Percentiles rank a stretch among this genome's conserved stretches.
phyloP scores from a whole-genome alignment of 2,329 filamentous ascomycete genomes.

The Botrytis galanthina region DNA sequence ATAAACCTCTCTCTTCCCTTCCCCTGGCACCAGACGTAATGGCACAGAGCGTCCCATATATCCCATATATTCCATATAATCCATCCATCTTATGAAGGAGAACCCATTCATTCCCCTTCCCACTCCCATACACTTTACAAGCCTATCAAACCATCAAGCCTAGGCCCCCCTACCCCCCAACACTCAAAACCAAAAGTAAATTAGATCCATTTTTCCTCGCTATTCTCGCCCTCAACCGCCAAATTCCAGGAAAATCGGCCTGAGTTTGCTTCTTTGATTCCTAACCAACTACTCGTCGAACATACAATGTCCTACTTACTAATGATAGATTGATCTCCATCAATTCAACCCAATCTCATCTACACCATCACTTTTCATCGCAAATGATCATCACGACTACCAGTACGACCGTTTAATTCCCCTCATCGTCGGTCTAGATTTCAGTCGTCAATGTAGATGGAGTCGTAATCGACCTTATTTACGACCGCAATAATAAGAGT shows the following conservation, averaged over 20 bases:
- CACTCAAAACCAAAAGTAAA: neutral
- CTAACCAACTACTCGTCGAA: neutral
- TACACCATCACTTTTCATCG: neutral
- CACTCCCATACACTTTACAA: neutral
- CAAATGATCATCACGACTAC: slow-evolving; percentile 16
- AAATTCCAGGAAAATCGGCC: neutral
- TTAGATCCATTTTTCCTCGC: neutral
- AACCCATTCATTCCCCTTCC: neutral
- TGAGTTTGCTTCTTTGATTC: neutral
- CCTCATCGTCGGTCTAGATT: slow-evolving; percentile 10
- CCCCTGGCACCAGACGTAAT: neutral
- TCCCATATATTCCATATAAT: neutral
- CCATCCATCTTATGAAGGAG: neutral
- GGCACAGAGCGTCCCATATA: neutral
- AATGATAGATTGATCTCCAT: slow-evolving; percentile 16
- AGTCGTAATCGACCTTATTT: slow-evolving; percentile 10
- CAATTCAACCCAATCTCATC: slow-evolving; percentile 1
- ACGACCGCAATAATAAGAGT: slow-evolving; percentile 23
- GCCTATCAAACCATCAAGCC: neutral
- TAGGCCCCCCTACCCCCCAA: neutral
- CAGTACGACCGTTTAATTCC: slow-evolving; percentile 3
- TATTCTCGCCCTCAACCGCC: slow-evolving; percentile 10
- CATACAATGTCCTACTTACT: neutral
- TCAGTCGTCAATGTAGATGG: slow-evolving; percentile 7
- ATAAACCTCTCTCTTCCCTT: neutral